A percentile compares a stretch with the other conserved stretches of the same genome.
phyloP scores from a whole-genome alignment of 257 asterid species.

The Lantana camara region DNA sequence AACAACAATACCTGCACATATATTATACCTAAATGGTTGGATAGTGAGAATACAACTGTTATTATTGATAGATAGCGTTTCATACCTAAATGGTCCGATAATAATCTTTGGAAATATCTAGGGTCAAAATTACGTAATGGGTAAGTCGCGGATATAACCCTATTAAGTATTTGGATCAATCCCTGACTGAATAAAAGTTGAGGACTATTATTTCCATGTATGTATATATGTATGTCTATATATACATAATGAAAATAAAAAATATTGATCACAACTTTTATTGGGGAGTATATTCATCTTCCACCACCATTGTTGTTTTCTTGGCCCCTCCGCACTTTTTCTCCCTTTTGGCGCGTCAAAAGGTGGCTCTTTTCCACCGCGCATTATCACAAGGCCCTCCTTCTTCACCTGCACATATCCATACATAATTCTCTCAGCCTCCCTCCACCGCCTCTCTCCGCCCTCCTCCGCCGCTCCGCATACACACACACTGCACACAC shows the following conservation, averaged over 20 bases:
- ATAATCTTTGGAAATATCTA: too few species aligned
- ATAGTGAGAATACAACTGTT: too few species aligned
- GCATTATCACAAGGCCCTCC: conserved; percentile 28
- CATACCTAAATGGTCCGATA: too few species aligned
- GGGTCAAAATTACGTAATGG: too few species aligned
- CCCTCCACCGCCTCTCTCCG: conserved; percentile 17
- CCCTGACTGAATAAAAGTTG: too few species aligned
- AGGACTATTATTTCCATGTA: too few species aligned
- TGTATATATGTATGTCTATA: background rate
- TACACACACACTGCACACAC: background rate
- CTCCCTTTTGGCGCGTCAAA: conserved; percentile 33
- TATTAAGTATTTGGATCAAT: too few species aligned
- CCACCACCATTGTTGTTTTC: conserved; percentile 9
- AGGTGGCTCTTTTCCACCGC: conserved; percentile 27
- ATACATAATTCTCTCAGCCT: conserved; percentile 4
- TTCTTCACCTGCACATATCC: conserved; percentile 17
- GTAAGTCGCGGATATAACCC: too few species aligned
- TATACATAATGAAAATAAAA: background rate
- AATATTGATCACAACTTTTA: background rate
- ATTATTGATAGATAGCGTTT: too few species aligned
- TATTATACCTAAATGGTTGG: too few species aligned
- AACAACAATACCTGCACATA: too few species aligned
- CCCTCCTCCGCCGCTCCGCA: background rate
- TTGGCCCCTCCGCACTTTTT: conserved; percentile 7
- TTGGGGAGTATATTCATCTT: conserved; percentile 1